These are phyloP conservation scores for Euryodendron excelsum DNA, from an alignment of 148 eudicot species.

Conservation along the genomic window DNA sequence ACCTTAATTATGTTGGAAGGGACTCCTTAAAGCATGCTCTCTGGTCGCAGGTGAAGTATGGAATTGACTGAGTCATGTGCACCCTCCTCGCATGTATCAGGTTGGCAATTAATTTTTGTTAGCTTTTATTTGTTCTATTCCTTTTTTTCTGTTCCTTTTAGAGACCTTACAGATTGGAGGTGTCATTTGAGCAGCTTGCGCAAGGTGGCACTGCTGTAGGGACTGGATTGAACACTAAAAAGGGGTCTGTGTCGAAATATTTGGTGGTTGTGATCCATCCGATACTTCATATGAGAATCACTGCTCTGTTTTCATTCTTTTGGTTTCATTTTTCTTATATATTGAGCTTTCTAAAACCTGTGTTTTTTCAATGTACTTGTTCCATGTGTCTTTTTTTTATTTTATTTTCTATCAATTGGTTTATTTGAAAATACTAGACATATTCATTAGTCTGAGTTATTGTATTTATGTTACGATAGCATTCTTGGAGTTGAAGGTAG, in stretches of 20 bases:
- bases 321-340: background rate
- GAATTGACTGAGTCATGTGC: slow-evolving; percentile 71
- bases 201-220: slow-evolving; percentile 99
- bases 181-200: slow-evolving; percentile 68
- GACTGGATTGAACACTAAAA: slow-evolving; percentile 95
- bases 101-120: slow-evolving; percentile 28
- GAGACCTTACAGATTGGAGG: slow-evolving; percentile 1
- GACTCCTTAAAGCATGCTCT: slow-evolving; percentile 10
- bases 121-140: background rate
- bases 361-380: background rate
- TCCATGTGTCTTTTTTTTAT: background rate
- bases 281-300: background rate
- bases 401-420: too few species aligned
- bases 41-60: slow-evolving; percentile 79
- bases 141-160: slow-evolving; percentile 9
- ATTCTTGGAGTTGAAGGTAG: background rate
- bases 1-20: background rate
- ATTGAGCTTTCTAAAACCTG: background rate
- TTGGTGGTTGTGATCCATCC: background rate
- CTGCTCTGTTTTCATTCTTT: background rate
- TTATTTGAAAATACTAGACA: background rate
- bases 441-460: background rate
- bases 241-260: slow-evolving; percentile 53
- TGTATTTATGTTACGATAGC: background rate
- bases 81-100: slow-evolving; percentile 96